phyloP scores from a whole-genome alignment of 306 rosid genomes.

The Cicer pinnatifidum region DNA sequence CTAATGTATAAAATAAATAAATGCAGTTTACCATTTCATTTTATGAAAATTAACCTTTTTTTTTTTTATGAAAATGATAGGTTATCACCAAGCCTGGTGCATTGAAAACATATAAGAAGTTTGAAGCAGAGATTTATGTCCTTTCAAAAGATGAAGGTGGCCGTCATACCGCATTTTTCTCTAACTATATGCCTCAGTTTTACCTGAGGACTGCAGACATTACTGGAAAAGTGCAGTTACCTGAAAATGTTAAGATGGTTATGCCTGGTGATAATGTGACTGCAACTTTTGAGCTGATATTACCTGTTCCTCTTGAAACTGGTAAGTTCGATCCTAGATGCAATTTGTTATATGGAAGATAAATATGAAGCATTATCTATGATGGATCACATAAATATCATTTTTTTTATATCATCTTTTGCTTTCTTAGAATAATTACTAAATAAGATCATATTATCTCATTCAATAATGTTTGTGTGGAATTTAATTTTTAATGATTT shows the following conservation, averaged over 20 bases:
- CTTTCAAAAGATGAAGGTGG: conserved; percentile 97
- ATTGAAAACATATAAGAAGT: conserved; percentile 73
- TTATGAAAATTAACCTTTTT: not conserved
- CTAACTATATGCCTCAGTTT: conserved; percentile 91
- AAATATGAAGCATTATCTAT: conserved; percentile 31
- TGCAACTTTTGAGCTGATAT: conserved; percentile 80
- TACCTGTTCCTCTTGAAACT: conserved; percentile 84
- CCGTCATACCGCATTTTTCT: conserved; percentile 91
- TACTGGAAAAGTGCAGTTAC: conserved; percentile 83
- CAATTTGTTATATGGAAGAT: conserved; percentile 4
- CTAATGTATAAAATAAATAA: too few species aligned
- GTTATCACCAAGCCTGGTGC: conserved; percentile 82
- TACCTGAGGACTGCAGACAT: conserved; percentile 91
- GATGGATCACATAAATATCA: conserved; percentile 13
- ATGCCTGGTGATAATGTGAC: conserved; percentile 93
- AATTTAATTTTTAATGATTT: not conserved
- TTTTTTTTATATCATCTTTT: not conserved
- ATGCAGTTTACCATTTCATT: conserved; percentile 19
- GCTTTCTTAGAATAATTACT: not conserved
- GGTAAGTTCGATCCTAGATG: conserved; percentile 54
- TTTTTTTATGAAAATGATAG: conserved; percentile 44
- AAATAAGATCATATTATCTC: not conserved
- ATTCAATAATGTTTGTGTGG: too few species aligned
- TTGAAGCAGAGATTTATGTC: conserved; percentile 93
- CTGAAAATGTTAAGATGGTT: conserved; percentile 84